Conservation (phyloP, 257 asterid genomes). For the Penstemon barbatus region DNA sequence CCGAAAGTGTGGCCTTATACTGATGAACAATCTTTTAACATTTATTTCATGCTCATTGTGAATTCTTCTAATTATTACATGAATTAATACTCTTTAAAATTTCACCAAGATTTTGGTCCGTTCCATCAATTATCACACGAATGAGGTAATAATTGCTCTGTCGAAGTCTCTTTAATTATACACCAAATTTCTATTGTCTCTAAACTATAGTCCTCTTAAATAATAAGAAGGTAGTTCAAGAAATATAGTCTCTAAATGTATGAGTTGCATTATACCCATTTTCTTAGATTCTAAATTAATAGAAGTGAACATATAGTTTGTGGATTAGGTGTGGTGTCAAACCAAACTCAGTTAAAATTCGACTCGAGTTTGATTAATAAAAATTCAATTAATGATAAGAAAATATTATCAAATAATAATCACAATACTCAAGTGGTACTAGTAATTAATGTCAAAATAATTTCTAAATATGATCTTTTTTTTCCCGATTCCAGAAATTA, state of each 20-base stretch:
- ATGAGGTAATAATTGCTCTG: slow-evolving; percentile 34
- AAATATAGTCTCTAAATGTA: background rate
- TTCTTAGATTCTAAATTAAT: too few relatives aligned
- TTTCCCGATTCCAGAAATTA: too few relatives aligned
- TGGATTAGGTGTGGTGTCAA: too few relatives aligned
- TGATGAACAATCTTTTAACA: slow-evolving; percentile 20
- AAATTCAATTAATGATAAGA: too few relatives aligned
- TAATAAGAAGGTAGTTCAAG: background rate
- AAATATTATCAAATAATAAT: too few relatives aligned
- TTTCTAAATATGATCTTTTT: too few relatives aligned
- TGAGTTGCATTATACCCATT: background rate
- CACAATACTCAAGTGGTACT: too few relatives aligned
- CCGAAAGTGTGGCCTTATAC: slow-evolving; percentile 16
- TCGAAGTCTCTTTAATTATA: slow-evolving; percentile 18
- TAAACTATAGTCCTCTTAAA: slow-evolving; percentile 1
- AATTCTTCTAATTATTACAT: slow-evolving; percentile 27
- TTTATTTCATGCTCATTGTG: slow-evolving; percentile 25
- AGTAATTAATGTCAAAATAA: too few relatives aligned
- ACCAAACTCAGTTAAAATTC: too few relatives aligned
- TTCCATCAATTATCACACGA: slow-evolving; percentile 42
- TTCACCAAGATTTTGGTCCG: slow-evolving; percentile 50
- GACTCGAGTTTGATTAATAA: too few relatives aligned
- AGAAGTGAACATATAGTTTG: too few relatives aligned
- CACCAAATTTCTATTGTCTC: slow-evolving; percentile 17
- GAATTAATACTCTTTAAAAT: slow-evolving; percentile 42